Base-by-base conservation (phyloP, 352 stramenopile species). In the Aphanomyces euteiches region DNA sequence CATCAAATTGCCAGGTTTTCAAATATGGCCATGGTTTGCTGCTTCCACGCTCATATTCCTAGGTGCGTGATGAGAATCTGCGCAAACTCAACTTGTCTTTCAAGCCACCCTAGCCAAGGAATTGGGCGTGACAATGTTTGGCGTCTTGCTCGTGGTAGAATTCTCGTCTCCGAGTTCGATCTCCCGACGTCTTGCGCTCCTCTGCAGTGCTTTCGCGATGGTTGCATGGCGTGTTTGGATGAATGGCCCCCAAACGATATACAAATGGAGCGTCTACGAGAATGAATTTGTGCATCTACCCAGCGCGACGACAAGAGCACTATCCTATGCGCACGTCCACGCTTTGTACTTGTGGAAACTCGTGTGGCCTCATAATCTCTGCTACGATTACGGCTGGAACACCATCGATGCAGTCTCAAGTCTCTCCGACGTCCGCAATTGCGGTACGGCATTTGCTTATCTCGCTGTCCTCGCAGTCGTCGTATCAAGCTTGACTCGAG, bases 321-420 rank as follows among this genome's bases (percentile, higher is more conserved):
- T 97, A 34, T 94, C 87, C 15, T 96, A 96, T 72, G 83, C 85
- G 0, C 82, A 97, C 71, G 76, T 95, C 10, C 90, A 97, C 65
- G 82, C 78, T 3, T 85, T 89, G 74, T 98, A 97, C 69, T 56
- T 92, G 28, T 92, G 77, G 79, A 96, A 97, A 56, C 77, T 98
- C 3, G 37, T 97, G 17, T 96, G 86, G 88, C 92, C 93, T 15
- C 79, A 77, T 12, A 82, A 78, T 72, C 76, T 98, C 3, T 90
- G 78, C 65, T 98, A 96, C 53, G 90, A 98, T 79, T 97, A 97
- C 61, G 93, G 92, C 17, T 97, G 90, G 66, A 88, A 89, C 45
- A 95, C 87, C 8, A 85, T 97, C 5, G 78, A 82, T 2, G 72
- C 92, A 37, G 81, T 97, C 53, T 73, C 78, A 17, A 71, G 40